Conservation (phyloP, 495 filamentous ascomycete species). For the Penicillium arizonense region DNA sequence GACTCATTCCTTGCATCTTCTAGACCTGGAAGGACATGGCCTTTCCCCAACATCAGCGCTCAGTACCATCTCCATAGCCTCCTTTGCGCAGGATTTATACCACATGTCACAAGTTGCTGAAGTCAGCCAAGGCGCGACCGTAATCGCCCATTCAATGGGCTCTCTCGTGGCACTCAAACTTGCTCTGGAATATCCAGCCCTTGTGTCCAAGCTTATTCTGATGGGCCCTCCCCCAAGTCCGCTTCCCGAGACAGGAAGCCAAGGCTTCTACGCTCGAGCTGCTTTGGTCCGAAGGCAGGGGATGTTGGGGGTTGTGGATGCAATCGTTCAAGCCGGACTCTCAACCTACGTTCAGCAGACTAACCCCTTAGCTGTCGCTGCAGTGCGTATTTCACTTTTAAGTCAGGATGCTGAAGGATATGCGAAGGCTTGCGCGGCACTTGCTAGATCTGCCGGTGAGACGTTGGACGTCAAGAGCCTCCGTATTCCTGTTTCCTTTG, state of each 20-base stretch:
- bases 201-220: slow-evolving; percentile 41
- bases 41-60: slow-evolving; percentile 43
- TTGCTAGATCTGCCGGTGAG: slow-evolving; percentile 35
- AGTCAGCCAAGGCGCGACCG: slow-evolving; percentile 17
- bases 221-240: slow-evolving; percentile 41
- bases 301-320: slow-evolving; percentile 40
- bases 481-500: slow-evolving; percentile 25
- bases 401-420: slow-evolving; percentile 52
- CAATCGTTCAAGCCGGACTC: slow-evolving; percentile 29
- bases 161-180: slow-evolving; percentile 44
- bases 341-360: slow-evolving; percentile 31
- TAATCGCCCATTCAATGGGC: slow-evolving; percentile 48
- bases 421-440: slow-evolving; percentile 51
- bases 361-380: slow-evolving; percentile 36
- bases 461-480: slow-evolving; percentile 24
- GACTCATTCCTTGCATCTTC: slow-evolving; percentile 36
- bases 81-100: slow-evolving; percentile 42
- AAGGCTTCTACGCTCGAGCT: slow-evolving; percentile 32
- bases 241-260: slow-evolving; percentile 28
- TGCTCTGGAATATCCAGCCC: slow-evolving; percentile 30
- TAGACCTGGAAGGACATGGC: slow-evolving; percentile 56
- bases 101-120: slow-evolving; percentile 25
- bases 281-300: slow-evolving; percentile 39
- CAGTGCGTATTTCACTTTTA: slow-evolving; percentile 40
- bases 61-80: slow-evolving; percentile 33